phyloP scores from a whole-genome alignment of 768 basidiomycete species.

The Hydnomerulius pinastri region DNA sequence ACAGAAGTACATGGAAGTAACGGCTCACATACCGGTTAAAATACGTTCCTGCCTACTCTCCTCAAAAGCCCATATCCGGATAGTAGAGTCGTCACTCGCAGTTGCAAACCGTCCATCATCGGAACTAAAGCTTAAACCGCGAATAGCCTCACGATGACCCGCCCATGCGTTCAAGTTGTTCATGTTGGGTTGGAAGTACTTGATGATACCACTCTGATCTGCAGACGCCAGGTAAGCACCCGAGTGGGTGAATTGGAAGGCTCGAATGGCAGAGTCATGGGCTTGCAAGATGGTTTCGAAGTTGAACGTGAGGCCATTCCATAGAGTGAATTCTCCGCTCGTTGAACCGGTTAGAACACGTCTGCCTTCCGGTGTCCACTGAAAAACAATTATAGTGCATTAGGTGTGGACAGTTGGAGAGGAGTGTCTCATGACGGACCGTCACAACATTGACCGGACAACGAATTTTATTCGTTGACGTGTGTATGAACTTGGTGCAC shows the following conservation, averaged over 20 bases:
- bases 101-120: slow-evolving; percentile 92
- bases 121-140: slow-evolving; percentile 89
- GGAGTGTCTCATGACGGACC: slow-evolving; percentile 50
- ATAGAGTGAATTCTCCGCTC: slow-evolving; percentile 96
- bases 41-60: slow-evolving; percentile 87
- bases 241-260: slow-evolving; percentile 87
- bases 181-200: slow-evolving; percentile 99
- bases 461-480: slow-evolving; percentile 97
- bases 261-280: slow-evolving; percentile 92
- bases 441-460: slow-evolving; percentile 96
- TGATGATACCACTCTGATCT: slow-evolving; percentile 93
- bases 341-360: slow-evolving; percentile 94
- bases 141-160: slow-evolving; percentile 92
- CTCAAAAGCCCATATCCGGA: slow-evolving; percentile 95
- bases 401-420: background rate
- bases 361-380: slow-evolving; percentile 98
- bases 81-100: slow-evolving; percentile 92
- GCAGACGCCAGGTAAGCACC: slow-evolving; percentile 92
- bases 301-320: slow-evolving; percentile 99
- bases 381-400: slow-evolving; percentile 5
- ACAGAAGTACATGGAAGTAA: background rate
- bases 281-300: slow-evolving; percentile 99
- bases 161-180: slow-evolving; percentile 96
- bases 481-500: slow-evolving; percentile 97
- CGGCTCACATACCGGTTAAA: slow-evolving; percentile 60